Base-by-base conservation (phyloP, 2,329 filamentous ascomycete species). In the Aspergillus calidoustus region DNA sequence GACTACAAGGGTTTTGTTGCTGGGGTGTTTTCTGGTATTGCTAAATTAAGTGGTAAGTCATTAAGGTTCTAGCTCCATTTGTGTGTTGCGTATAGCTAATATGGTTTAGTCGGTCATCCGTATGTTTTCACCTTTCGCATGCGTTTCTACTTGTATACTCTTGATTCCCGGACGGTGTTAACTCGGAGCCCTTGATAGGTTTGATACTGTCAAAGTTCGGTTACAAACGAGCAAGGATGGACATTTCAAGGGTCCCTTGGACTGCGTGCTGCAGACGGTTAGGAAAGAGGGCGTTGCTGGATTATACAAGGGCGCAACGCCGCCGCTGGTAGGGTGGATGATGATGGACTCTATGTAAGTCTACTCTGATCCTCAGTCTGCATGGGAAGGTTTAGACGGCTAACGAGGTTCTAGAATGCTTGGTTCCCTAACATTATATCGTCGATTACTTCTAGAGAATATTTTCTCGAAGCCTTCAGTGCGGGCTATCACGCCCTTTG, bases 1-100 rank as follows among this genome's bases (percentile, higher is more conserved):
- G 89, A 91, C 74, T 98, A 97, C 82, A 93, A 92, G 72, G 95
- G 94, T n/a, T 99, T 98, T 75, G 92, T 97, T 30, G 95, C 92
- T 0, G 95, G 95, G n/a, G 88, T 97, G 7, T 97, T 97, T 74
- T 96, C 92, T 43, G 95, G 95, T 25, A 90, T 98, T 72, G 89
- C 93, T 61, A 98, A 98, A 80, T 81, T 97, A 61, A 87, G 86
- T 71, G 92, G 92, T 94, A 78, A 69, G 85, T 79, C 23, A 19
- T 15, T 17, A 1, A n/a, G 15, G 7, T 43, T 22, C 3, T 48
- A 3, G 19, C 41, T 22, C 25, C 25, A 6, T n/a, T 9, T 15
- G 50, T 28, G 30, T 54, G 28, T 41, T 23, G n/a, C 1, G 17
- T 34, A 31, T 54, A n/a, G 54, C 57, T 61, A 58, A 59, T 38